Evolutionary conservation across 306 rosid species (phyloP).

Genomic region (Mucuna pruriens): DNA sequence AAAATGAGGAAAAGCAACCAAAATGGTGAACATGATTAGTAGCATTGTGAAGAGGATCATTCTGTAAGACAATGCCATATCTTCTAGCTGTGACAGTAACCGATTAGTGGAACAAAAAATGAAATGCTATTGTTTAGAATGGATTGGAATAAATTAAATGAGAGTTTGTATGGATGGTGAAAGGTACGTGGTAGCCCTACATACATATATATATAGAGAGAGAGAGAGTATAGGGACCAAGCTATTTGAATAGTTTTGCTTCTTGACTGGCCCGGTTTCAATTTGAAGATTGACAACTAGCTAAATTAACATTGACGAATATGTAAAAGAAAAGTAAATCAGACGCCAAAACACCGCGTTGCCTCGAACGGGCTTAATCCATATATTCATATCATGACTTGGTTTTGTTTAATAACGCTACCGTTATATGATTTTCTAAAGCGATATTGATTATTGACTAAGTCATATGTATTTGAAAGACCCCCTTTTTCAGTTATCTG

Average conservation of each 20-base stretch:
- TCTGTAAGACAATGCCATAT: constrained; percentile 15
- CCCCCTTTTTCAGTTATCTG: background rate
- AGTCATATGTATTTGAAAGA: background rate
- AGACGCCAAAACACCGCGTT: background rate
- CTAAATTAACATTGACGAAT: background rate
- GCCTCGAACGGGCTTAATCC: background rate
- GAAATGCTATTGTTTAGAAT: constrained; percentile 26
- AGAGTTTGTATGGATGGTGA: background rate
- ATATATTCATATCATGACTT: background rate
- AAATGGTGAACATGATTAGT: constrained; percentile 23
- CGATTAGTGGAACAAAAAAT: background rate
- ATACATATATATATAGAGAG: background rate
- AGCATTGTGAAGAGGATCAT: constrained; percentile 16
- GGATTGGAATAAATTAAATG: background rate
- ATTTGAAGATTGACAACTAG: constrained; percentile 16
- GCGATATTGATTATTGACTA: background rate
- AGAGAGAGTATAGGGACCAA: too few relatives aligned
- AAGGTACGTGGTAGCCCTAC: background rate
- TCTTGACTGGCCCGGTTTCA: constrained; percentile 24
- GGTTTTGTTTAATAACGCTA: background rate
- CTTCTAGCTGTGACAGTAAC: background rate
- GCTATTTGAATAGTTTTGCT: background rate
- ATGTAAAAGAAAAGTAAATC: background rate
- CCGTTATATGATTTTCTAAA: background rate
- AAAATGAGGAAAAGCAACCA: constrained; percentile 34